Evolutionary conservation across 345 rosid genomes (phyloP), one percentile per base, ranked within the genome.

Genomic region (Turnera subulata): DNA sequence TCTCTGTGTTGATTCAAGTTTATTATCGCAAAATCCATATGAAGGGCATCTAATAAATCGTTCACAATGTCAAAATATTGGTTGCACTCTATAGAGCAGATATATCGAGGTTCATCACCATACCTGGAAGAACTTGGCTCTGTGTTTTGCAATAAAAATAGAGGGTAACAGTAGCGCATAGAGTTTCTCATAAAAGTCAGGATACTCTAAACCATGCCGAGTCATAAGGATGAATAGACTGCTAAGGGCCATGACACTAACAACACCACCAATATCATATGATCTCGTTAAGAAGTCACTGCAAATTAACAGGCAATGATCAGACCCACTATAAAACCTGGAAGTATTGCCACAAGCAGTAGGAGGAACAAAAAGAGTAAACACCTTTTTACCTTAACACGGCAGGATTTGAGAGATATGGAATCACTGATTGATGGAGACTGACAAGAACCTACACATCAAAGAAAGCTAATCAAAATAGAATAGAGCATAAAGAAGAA

Each of bases 171-270:
- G 59, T 16, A 93, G 79, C 2, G 76, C 86, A 65, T 89, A 93
- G 42, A 93, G 84, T 53, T 87, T 93, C 55, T 81, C 85, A 43
- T 87, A 89, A 73, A 93, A 93, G 76, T 87, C 81, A 15, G 97
- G 92, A 63, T 93, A 89, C 67, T 93, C 97, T 48, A 89, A 59
- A 56, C 96, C 94, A 56, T 93, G 96, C 42, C 81, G 65, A 18
- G 97, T 84, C 89, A 93, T 87, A 69, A 93, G 97, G 68, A 84
- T 82, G 72, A 82, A 89, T 62, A 93, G 96, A 45, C 96, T 80
- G 71, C 94, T 89, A 44, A 93, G 94, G 54, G 96, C 88, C 97
- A 93, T 87, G 59, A 89, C 92, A 65, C 96, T 93, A 59, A 89
- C 88, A 66, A 93, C 95, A 67, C 97, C 97, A 11, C 99, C 99